These are phyloP conservation scores for Hygrophorus pudorinus DNA, from an alignment of 768 basidiomycete species.

Conservation along the genomic window DNA sequence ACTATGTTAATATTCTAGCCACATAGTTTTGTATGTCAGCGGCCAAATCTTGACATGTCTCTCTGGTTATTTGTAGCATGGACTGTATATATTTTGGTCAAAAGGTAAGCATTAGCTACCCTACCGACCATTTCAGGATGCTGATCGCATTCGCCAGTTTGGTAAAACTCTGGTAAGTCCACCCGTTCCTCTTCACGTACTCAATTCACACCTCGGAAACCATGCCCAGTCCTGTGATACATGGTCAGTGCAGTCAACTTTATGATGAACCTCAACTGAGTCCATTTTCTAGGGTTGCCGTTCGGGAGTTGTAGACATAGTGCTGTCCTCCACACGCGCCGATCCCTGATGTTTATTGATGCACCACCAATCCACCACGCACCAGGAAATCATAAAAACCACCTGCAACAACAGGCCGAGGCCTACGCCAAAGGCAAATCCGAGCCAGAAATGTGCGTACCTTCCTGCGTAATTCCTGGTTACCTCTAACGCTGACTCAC, in stretches of 20 bases:
- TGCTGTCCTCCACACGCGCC: conserved; percentile 25
- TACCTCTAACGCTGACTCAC: neutral
- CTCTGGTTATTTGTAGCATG: conserved; percentile 43
- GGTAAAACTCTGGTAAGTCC: conserved; percentile 62
- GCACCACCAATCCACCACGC: neutral
- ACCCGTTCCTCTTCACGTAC: neutral
- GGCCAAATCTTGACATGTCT: neutral
- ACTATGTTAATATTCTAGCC: neutral
- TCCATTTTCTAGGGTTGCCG: conserved; percentile 41
- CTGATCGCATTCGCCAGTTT: conserved; percentile 31
- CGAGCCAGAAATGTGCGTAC: conserved; percentile 70
- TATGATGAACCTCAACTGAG: neutral
- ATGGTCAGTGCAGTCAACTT: conserved; percentile 30
- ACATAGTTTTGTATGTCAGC: neutral
- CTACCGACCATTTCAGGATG: neutral
- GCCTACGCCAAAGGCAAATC: conserved; percentile 55
- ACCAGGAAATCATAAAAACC: conserved; percentile 66
- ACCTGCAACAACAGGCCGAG: conserved; percentile 68
- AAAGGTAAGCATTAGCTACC: conserved; percentile 45
- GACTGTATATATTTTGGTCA: conserved; percentile 96
- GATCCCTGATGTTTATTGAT: conserved; percentile 47
- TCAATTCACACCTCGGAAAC: conserved; percentile 3
- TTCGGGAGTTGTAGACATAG: conserved; percentile 65
- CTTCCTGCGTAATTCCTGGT: no score
- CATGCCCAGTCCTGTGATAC: conserved; percentile 45